phyloP scores from a whole-genome alignment of 2,329 filamentous ascomycete genomes.

The Colletotrichum sp. region DNA sequence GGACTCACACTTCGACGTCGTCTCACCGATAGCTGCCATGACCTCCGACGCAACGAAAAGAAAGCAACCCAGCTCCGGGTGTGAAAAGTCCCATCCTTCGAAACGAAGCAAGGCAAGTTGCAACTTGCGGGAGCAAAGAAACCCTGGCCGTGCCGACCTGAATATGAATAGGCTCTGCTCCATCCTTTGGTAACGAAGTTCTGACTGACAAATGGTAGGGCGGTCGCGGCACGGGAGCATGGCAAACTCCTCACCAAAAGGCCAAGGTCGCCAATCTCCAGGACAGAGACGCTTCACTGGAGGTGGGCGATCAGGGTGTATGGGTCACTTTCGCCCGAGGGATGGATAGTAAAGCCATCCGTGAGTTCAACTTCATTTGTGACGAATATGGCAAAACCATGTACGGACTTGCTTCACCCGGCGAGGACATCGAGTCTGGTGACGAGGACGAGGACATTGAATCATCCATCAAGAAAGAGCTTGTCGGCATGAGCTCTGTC shows the following conservation, averaged over 20 bases:
- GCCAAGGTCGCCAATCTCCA: conserved; percentile 49
- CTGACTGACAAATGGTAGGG: neutral
- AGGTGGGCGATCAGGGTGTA: conserved; percentile 74
- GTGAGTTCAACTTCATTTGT: conserved; percentile 70
- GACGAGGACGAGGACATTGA: conserved; percentile 70
- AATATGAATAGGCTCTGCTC: neutral
- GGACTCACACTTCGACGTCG: neutral
- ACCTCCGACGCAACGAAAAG: conserved; percentile 41
- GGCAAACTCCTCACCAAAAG: conserved; percentile 66
- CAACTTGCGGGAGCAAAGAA: neutral
- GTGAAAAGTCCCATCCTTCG: conserved; percentile 22
- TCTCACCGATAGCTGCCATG: neutral
- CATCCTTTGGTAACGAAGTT: neutral
- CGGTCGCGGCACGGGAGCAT: conserved; percentile 52
- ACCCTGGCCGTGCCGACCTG: neutral
- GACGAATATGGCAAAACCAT: conserved; percentile 71
- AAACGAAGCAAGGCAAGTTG: conserved; percentile 48
- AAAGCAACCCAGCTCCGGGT: conserved; percentile 34
- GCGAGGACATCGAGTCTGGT: conserved; percentile 37
- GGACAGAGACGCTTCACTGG: conserved; percentile 52
- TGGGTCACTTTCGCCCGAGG: conserved; percentile 80
- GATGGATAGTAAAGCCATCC: conserved; percentile 72
- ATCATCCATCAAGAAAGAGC: conserved; percentile 72
- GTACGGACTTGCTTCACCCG: conserved; percentile 53
- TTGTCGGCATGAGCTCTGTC: conserved; percentile 60